Conservation (phyloP, 1,284 basidiomycete genomes). For the Rhodotorula sp. region DNA sequence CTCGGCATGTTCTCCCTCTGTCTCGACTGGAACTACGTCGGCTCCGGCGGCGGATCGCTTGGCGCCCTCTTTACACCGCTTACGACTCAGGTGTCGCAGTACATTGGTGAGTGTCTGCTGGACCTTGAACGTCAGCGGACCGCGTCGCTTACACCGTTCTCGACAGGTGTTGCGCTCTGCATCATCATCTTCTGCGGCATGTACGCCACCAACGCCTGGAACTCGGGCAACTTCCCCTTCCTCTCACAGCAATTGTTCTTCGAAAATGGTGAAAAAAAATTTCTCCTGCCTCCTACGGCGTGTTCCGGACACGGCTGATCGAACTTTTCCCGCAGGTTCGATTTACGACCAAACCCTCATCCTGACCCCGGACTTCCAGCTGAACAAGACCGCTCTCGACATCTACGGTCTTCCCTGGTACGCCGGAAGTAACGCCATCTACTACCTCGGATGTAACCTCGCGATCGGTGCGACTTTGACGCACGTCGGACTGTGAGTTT, state of each 20-base stretch:
- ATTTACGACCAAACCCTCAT: conserved; percentile 60
- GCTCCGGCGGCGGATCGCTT: conserved; percentile 38
- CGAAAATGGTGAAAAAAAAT: no score
- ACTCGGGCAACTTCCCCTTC: conserved; percentile 57
- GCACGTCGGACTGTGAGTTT: conserved; percentile 52
- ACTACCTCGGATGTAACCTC: conserved; percentile 40
- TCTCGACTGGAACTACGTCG: conserved; percentile 54
- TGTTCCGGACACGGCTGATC: neutral
- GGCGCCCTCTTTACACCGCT: conserved; percentile 33
- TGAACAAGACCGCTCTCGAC: conserved; percentile 61
- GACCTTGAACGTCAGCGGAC: neutral
- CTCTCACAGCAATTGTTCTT: conserved; percentile 61
- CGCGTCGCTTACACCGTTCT: neutral
- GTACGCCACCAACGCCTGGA: conserved; percentile 49
- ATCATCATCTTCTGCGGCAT: conserved; percentile 59
- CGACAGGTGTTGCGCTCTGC: conserved; percentile 45
- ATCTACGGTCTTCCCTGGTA: conserved; percentile 34
- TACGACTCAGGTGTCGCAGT: conserved; percentile 1
- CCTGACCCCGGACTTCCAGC: conserved; percentile 78
- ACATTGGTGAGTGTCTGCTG: neutral
- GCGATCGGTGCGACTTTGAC: conserved; percentile 50
- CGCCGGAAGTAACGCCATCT: conserved; percentile 21
- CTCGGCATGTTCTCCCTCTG: conserved; percentile 57
- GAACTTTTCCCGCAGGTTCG: conserved; percentile 46
- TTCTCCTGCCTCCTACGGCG: no score